Conservation (phyloP, 2,329 filamentous ascomycete species). For the Epicoccum nigrum region DNA sequence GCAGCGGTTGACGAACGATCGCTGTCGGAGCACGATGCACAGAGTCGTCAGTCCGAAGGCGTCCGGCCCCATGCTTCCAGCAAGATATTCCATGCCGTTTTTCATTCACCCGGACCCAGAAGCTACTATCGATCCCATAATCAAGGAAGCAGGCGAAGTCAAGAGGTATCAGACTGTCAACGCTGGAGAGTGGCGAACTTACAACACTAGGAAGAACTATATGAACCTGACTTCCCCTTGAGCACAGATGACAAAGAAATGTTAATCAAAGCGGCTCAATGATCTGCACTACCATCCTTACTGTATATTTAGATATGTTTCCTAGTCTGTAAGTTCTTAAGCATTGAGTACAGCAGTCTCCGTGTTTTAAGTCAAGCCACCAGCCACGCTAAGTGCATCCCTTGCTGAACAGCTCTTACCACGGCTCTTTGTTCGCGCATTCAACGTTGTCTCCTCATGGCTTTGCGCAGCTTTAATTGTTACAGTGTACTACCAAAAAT, state of each 20-base stretch:
- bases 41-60: slow-evolving; percentile 43
- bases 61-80: slow-evolving; percentile 33
- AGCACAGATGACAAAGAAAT: not conserved
- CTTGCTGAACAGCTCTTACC: slow-evolving; percentile 8
- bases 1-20: slow-evolving; percentile 35
- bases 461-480: slow-evolving; percentile 1
- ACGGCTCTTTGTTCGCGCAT: slow-evolving; percentile 24
- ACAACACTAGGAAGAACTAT: slow-evolving; percentile 43
- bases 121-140: slow-evolving; percentile 41
- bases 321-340: not conserved
- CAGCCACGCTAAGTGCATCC: slow-evolving; percentile 7
- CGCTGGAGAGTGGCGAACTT: slow-evolving; percentile 43
- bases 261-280: no score
- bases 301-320: not conserved
- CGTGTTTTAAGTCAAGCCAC: slow-evolving; percentile 13
- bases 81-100: slow-evolving; percentile 49
- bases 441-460: slow-evolving; percentile 12
- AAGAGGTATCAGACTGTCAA: slow-evolving; percentile 48
- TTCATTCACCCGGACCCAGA: slow-evolving; percentile 48
- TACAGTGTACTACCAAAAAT: not conserved
- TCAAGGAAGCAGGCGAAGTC: slow-evolving; percentile 40
- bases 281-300: not conserved
- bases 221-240: slow-evolving; percentile 9
- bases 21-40: slow-evolving; percentile 47
- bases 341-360: not conserved